Conservation (phyloP, 208 protist genomes). For the Trypanosoma rangeli region DNA sequence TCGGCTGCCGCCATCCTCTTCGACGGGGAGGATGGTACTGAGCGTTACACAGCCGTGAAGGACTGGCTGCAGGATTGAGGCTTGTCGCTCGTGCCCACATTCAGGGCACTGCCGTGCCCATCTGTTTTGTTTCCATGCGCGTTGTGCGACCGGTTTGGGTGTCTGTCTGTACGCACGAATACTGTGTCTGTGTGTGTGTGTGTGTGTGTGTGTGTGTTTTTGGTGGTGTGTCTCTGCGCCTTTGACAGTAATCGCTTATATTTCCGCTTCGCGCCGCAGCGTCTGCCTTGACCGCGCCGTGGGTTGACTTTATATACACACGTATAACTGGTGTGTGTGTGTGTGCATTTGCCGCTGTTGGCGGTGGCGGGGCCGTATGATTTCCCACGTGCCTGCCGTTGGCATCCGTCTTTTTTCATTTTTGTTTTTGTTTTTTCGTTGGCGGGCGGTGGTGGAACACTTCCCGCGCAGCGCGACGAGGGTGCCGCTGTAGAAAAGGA, state of each 20-base stretch:
- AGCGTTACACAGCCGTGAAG: slow-evolving; percentile 49
- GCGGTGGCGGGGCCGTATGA: no score
- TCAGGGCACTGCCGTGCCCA: not conserved
- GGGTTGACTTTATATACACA: not conserved
- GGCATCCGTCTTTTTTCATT: not conserved
- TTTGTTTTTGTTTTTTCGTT: not conserved
- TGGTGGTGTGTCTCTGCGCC: not conserved
- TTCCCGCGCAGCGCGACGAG: not conserved
- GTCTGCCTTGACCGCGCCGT: not conserved
- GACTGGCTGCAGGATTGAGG: slow-evolving; percentile 26
- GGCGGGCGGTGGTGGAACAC: no score
- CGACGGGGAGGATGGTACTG: slow-evolving; percentile 34
- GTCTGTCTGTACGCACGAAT: not conserved
- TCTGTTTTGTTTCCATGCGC: not conserved
- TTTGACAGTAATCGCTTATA: not conserved
- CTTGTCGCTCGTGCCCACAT: not conserved
- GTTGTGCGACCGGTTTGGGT: not conserved
- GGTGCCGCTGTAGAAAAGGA: not conserved
- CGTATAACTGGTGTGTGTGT: not conserved
- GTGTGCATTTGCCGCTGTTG: no score
- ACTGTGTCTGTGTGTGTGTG: not conserved
- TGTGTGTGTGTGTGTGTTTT: not conserved
- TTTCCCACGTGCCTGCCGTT: no score
- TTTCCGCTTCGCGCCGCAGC: not conserved
- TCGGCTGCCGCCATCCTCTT: slow-evolving; percentile 29